Evolutionary conservation across 2,329 filamentous ascomycete species (phyloP).

Genomic region (Sordariomycetes sp.): DNA sequence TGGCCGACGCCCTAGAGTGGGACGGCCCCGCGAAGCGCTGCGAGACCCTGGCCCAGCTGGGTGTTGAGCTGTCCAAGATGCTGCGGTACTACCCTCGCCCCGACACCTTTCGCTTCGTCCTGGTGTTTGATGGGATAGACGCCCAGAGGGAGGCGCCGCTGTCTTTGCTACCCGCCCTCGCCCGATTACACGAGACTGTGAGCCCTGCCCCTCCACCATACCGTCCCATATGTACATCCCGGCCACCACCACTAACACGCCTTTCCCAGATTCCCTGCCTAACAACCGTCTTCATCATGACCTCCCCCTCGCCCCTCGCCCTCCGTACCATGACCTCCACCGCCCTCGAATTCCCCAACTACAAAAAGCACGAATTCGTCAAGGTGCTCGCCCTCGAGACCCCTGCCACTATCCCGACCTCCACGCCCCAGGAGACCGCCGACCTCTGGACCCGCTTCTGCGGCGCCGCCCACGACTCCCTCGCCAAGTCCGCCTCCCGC

Average conservation of each 20-base stretch:
- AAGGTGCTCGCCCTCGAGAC: constrained; percentile 57
- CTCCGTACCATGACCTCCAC: constrained; percentile 62
- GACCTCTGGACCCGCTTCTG: constrained; percentile 76
- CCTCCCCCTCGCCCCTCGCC: constrained; percentile 56
- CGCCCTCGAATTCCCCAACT: constrained; percentile 74
- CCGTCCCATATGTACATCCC: not conserved
- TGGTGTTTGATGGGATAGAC: constrained; percentile 85
- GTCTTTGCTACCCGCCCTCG: constrained; percentile 71
- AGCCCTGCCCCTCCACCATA: constrained; percentile 16
- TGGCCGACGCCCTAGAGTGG: constrained; percentile 39
- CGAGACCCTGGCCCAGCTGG: constrained; percentile 70
- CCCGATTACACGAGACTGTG: constrained; percentile 71
- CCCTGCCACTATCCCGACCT: constrained; percentile 32
- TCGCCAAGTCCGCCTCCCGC: constrained; percentile 69
- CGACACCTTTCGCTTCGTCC: constrained; percentile 51
- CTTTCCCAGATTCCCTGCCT: constrained; percentile 64
- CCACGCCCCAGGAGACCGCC: constrained; percentile 39
- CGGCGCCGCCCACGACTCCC: constrained; percentile 75
- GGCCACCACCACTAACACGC: not conserved
- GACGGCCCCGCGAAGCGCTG: constrained; percentile 50
- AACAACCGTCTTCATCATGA: constrained; percentile 67
- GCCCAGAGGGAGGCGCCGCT: constrained; percentile 68
- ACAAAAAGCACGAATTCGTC: constrained; percentile 70
- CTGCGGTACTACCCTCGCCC: constrained; percentile 32
- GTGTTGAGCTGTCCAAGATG: constrained; percentile 59